Evolutionary conservation across 208 protist species (phyloP).

Genomic region (Trypanosoma melophagium): DNA sequence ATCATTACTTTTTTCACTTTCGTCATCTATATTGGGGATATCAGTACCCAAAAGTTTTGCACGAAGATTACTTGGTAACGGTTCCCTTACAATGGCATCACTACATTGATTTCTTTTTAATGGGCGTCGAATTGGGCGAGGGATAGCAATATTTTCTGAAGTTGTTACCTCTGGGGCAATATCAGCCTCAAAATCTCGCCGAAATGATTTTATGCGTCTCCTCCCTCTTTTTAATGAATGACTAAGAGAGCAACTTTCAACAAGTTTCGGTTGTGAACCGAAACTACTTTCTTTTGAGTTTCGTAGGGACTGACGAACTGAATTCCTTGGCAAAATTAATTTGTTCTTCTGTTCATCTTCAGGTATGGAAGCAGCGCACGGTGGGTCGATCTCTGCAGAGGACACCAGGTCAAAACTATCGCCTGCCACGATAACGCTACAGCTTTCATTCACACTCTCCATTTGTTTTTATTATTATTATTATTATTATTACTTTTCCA

Average conservation of each 20-base stretch:
- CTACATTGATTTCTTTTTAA: not conserved
- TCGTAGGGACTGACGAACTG: not conserved
- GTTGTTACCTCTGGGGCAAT: not conserved
- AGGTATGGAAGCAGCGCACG: no score
- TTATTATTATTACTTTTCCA: not conserved
- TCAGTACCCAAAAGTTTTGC: not conserved
- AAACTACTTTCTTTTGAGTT: constrained; percentile 1
- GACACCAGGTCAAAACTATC: not conserved
- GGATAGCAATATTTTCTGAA: not conserved
- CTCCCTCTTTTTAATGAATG: constrained; percentile 1
- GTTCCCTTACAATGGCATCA: constrained; percentile 5
- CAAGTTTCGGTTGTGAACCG: constrained; percentile 7
- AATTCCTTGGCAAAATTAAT: not conserved
- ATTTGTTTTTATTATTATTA: constrained; percentile 3
- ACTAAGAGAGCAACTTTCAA: constrained; percentile 3
- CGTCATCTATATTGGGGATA: not conserved
- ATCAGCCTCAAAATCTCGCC: not conserved
- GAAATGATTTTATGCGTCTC: not conserved
- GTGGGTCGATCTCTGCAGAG: not conserved
- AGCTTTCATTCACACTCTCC: not conserved
- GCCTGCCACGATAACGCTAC: not conserved
- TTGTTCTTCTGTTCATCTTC: not conserved
- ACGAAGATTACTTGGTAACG: constrained; percentile 7
- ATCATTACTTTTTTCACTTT: not conserved
- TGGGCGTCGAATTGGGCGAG: not conserved